These are phyloP conservation scores for Trichoderma afroharzianum DNA, from an alignment of 2,329 filamentous ascomycete genomes.

Conservation along the genomic window DNA sequence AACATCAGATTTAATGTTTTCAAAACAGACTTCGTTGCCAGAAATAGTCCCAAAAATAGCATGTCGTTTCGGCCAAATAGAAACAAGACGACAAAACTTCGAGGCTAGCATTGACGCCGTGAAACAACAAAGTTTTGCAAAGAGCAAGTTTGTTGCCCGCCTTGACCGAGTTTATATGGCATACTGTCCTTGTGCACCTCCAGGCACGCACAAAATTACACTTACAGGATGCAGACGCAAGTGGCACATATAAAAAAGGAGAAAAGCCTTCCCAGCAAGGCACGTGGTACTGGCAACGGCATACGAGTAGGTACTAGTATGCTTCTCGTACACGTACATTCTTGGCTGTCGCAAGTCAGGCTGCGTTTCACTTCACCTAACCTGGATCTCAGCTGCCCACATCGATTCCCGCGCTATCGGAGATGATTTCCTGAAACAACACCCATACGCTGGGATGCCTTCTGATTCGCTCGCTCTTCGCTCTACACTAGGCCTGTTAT, in stretches of 20 bases:
- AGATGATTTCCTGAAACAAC: constrained; percentile 20
- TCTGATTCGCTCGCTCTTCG: constrained; percentile 1
- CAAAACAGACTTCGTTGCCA: neutral
- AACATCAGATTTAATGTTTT: neutral
- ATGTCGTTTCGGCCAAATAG: neutral
- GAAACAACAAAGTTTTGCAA: constrained; percentile 1
- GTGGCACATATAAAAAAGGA: neutral
- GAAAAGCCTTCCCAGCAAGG: neutral
- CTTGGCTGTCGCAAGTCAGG: neutral
- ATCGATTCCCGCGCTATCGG: constrained; percentile 14
- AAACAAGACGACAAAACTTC: constrained; percentile 4
- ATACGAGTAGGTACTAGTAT: neutral
- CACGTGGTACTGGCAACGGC: neutral
- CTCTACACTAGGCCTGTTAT: neutral
- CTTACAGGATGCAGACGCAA: neutral
- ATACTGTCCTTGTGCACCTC: neutral
- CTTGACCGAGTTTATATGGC: neutral
- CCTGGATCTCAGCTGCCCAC: constrained; percentile 18
- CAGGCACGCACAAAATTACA: neutral
- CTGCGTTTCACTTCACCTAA: constrained; percentile 16
- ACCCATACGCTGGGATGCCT: neutral
- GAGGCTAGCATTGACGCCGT: constrained; percentile 3
- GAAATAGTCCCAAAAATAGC: neutral
- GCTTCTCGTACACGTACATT: neutral
- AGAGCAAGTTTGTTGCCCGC: neutral